Base-by-base conservation (phyloP, 2,329 filamentous ascomycete species). In the Colletotrichum falcatum region DNA sequence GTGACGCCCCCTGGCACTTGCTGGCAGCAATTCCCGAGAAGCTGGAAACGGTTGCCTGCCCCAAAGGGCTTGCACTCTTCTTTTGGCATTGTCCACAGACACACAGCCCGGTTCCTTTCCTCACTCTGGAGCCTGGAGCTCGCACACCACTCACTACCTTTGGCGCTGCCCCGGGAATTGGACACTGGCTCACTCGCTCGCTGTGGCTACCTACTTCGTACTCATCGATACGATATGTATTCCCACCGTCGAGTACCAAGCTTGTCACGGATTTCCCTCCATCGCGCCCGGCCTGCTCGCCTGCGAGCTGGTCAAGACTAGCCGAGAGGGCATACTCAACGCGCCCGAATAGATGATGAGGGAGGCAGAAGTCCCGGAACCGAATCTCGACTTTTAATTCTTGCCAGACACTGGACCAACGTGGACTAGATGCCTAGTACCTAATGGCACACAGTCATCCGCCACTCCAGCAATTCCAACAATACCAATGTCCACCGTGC, bases 31-130 rank as follows among this genome's bases (percentile, higher is more conserved):
- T 71, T 70, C 68, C 68, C 68, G 62, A 71, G 68, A 46, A 48
- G 56, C 68, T 71, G 68, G 68, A 71, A 71, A 67, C 66, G 64
- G 68, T 71, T 71, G 68, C 51, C 65, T 71, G 68, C 64, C 67
- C 68, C 64, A 67, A 53, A 67, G 68, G 64, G 68, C 51, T 39
- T 51, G 46, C 51, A 28, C 65, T 23, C 58, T 67, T 44, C 53
- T 58, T 70, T 62, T 20, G 67, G 67, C 60, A 54, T 70, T 58
- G 64, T 58, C 58, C 62, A 58, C 58, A 66, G 67, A 46, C 64
- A 51, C 67, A 59, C 53, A 53, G 56, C 62, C 62, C 20, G 48
- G 26, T 44, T 62, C 53, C 51, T 35, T 67, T 39, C 64, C 64
- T 66, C 64, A 53, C 23, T 68, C 58, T 59, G 49, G 64, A 58